A percentile compares a stretch with the other conserved stretches of the same genome.
These are phyloP conservation scores for Solanum raphanifolium DNA, from an alignment of 257 asterid genomes.

Conservation along the genomic window DNA sequence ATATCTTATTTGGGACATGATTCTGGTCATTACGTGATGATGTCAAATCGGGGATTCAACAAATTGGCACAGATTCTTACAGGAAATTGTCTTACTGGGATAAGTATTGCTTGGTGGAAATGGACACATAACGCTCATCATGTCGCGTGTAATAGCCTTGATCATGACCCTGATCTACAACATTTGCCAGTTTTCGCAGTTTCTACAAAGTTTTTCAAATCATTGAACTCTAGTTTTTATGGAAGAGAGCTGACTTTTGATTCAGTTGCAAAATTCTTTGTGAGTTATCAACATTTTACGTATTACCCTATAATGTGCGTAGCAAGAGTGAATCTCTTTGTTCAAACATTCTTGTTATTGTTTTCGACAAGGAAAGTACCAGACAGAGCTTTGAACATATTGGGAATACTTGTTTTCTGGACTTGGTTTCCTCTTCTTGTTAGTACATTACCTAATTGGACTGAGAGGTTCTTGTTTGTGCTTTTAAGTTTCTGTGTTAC, in stretches of 20 bases:
- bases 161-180: slow-evolving; percentile 87
- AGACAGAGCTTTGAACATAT: slow-evolving; percentile 54
- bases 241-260: slow-evolving; percentile 60
- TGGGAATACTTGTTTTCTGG: slow-evolving; percentile 74
- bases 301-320: slow-evolving; percentile 67
- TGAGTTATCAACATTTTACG: slow-evolving; percentile 66
- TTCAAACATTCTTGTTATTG: slow-evolving; percentile 61
- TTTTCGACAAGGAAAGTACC: slow-evolving; percentile 52
- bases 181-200: slow-evolving; percentile 80
- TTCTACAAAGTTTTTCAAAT: slow-evolving; percentile 36
- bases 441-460: slow-evolving; percentile 59
- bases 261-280: slow-evolving; percentile 39
- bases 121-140: slow-evolving; percentile 97
- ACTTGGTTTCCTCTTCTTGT: slow-evolving; percentile 82
- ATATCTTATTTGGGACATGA: slow-evolving; percentile 79
- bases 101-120: slow-evolving; percentile 98
- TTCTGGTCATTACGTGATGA: slow-evolving; percentile 79
- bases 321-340: slow-evolving; percentile 68
- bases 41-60: slow-evolving; percentile 39
- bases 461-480: slow-evolving; percentile 48
- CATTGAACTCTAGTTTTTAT: slow-evolving; percentile 52
- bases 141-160: slow-evolving; percentile 69
- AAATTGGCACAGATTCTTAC: slow-evolving; percentile 56
- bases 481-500: slow-evolving; percentile 45
- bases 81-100: slow-evolving; percentile 90